phyloP scores from a whole-genome alignment of 129 eudicot species.

The Flaveria ramosissima region DNA sequence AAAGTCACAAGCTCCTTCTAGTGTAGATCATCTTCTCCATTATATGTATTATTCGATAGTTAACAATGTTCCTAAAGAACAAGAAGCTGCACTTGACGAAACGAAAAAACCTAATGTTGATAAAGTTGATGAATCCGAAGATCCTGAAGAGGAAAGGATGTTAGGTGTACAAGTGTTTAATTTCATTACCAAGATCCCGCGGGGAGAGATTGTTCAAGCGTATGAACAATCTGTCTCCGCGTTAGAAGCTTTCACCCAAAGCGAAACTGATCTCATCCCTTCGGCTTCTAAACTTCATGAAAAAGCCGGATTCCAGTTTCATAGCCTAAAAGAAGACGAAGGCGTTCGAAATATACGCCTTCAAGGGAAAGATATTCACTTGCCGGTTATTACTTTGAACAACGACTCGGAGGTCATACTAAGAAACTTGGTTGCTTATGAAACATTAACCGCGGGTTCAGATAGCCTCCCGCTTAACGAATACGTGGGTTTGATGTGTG shows the following conservation, averaged over 20 bases:
- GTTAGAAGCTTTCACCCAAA: conserved; percentile 3
- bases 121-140: too few species aligned
- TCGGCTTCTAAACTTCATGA: conserved; percentile 29
- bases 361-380: neutral
- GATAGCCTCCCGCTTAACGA: conserved; percentile 25
- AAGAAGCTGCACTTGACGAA: neutral
- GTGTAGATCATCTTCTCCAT: conserved; percentile 25
- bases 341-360: conserved; percentile 24
- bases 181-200: neutral
- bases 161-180: neutral
- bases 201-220: conserved; percentile 5
- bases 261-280: conserved; percentile 38
- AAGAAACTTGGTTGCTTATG: conserved; percentile 53
- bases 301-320: conserved; percentile 32
- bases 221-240: neutral
- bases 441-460: neutral
- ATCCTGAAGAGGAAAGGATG: neutral
- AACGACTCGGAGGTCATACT: conserved; percentile 39
- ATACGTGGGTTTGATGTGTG: conserved; percentile 50
- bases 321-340: neutral
- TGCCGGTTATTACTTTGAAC: conserved; percentile 35
- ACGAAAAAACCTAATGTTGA: neutral
- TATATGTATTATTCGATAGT: conserved; percentile 24
- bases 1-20: conserved; percentile 10
- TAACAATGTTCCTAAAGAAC: neutral